Evolutionary conservation across 257 asterid genomes (phyloP).

Genomic region (Voacanga thouarsii): DNA sequence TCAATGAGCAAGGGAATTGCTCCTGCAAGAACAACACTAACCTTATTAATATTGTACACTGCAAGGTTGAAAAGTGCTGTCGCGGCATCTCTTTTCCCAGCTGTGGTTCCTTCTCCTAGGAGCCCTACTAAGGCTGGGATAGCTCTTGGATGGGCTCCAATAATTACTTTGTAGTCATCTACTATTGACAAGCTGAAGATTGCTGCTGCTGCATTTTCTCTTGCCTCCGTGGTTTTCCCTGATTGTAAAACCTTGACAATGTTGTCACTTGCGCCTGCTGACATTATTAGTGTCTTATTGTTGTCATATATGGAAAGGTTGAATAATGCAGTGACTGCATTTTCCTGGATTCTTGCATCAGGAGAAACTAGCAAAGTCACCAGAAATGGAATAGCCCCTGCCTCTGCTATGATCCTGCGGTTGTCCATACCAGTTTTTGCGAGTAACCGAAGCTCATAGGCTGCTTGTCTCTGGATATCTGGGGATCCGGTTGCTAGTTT

Average conservation of each 20-base stretch:
- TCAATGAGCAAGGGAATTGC: conserved; percentile 70
- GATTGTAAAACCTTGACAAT: conserved; percentile 48
- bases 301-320: conserved; percentile 77
- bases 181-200: conserved; percentile 73
- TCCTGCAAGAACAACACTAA: conserved; percentile 47
- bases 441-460: conserved; percentile 70
- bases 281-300: conserved; percentile 70
- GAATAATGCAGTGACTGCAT: conserved; percentile 80
- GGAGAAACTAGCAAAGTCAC: conserved; percentile 48
- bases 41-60: conserved; percentile 48
- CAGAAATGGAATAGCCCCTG: conserved; percentile 82
- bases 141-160: conserved; percentile 61
- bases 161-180: conserved; percentile 53
- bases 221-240: conserved; percentile 71
- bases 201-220: conserved; percentile 87
- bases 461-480: conserved; percentile 79
- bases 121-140: conserved; percentile 66
- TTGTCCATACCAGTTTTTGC: conserved; percentile 93
- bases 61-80: conserved; percentile 80
- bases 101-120: conserved; percentile 62
- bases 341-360: conserved; percentile 71
- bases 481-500: conserved; percentile 75
- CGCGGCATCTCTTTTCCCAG: conserved; percentile 82
- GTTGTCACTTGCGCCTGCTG: conserved; percentile 68
- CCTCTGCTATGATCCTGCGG: conserved; percentile 77